Evolutionary conservation across 768 basidiomycete genomes (phyloP).

Genomic region (Rhizopogon vinicolor): DNA sequence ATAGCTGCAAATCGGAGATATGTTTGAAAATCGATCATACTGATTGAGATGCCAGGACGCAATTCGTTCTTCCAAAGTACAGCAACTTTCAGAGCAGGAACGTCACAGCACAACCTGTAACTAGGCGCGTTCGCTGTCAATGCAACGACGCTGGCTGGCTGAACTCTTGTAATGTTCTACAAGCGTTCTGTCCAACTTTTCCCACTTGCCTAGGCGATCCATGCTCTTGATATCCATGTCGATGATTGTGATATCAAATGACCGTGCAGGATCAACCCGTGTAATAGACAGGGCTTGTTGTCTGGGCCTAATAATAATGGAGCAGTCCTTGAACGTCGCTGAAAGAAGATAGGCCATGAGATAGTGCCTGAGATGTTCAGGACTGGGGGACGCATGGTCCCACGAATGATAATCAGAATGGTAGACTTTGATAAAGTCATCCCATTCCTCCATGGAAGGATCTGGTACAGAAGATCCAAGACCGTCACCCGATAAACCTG

Average conservation of each 20-base stretch:
- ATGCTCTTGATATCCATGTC: slow-evolving; percentile 84
- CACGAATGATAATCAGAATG: slow-evolving; percentile 27
- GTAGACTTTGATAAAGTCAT: slow-evolving; percentile 55
- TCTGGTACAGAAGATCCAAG: slow-evolving; percentile 35
- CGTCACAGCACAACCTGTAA: neutral
- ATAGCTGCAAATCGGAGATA: too few relatives aligned
- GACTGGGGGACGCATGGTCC: slow-evolving; percentile 34
- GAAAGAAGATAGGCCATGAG: slow-evolving; percentile 78
- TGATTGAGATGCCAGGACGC: too few relatives aligned
- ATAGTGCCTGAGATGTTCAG: slow-evolving; percentile 53
- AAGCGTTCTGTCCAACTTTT: slow-evolving; percentile 66
- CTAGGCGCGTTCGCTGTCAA: slow-evolving; percentile 6
- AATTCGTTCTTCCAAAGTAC: too few relatives aligned
- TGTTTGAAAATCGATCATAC: too few relatives aligned
- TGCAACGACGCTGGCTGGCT: slow-evolving; percentile 12
- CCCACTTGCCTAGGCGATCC: slow-evolving; percentile 64
- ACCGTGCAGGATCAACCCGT: slow-evolving; percentile 10
- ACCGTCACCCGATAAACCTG: neutral
- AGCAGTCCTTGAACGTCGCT: slow-evolving; percentile 97
- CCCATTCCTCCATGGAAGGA: slow-evolving; percentile 63
- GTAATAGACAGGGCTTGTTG: neutral
- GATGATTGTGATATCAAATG: slow-evolving; percentile 45
- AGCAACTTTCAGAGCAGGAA: neutral
- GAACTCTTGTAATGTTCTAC: slow-evolving; percentile 35
- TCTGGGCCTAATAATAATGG: slow-evolving; percentile 47